Evolutionary conservation across 1,284 basidiomycete species (phyloP), one percentile per base, ranked within the genome.

Genomic region (Pterulicium gracile): DNA sequence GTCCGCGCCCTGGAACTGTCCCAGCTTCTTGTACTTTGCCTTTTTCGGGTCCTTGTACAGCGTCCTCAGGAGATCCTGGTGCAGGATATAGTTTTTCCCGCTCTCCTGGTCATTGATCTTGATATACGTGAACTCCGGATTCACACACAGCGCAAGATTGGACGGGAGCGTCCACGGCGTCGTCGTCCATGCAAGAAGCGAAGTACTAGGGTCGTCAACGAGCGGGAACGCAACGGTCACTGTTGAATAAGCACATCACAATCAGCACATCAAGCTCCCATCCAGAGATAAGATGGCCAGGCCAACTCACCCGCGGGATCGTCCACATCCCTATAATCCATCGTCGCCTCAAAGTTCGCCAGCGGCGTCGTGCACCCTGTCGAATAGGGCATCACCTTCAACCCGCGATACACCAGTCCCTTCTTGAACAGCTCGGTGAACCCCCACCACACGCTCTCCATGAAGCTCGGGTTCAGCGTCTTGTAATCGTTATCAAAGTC

Each of bases 401-500:
- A 70, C 2, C 95, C 96, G 19, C 91, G 79, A 66, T 98, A 99
- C 20, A 99, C 93, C 67, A 94, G 69, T n/a, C 76, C 81, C 65
- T 95, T 97, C 54, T 92, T 79, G 75, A 83, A 94, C 13, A 98
- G 76, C 62, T 93, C 81, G 49, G 81, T 75, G 67, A 99, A 98
- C n/a, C 91, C 95, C 96, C 96, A 98, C 96, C 96, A 98, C 13
- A 97, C 91, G 41, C 82, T 86, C 72, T 99, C 96, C 96, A 99
- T 98, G 65, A 92, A 99, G 18, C 79, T 73, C 3, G 82, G 67
- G 62, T 98, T 90, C 52, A 98, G 77, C 12, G 96, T 99, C 71
- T 97, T 98, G 78, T 99, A 99, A 56, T 96, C 96, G 55, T 96
- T 89, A 68, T 99, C 96, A 60, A 98, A 99, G 66, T 98, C 96